Percentiles rank a stretch among this genome's conserved stretches.
Evolutionary conservation across 495 filamentous ascomycete species (phyloP).

Genomic region (Symbiotaphrina buchneri): DNA sequence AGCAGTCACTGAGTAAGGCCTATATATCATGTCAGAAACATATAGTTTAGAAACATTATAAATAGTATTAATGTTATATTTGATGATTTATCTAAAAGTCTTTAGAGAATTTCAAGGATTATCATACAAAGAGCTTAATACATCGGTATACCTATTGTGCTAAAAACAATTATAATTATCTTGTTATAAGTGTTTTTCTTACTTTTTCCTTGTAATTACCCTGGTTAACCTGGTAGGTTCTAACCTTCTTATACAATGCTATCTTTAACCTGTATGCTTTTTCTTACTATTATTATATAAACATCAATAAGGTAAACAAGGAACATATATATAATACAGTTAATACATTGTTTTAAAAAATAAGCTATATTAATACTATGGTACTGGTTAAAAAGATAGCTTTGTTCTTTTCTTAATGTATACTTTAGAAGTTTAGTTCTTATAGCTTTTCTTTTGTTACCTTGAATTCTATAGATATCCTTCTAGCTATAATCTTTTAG

Average conservation of each 20-base stretch:
- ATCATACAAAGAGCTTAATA: not conserved
- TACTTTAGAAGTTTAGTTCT: not conserved
- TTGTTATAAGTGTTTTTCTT: not conserved
- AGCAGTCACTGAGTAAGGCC: no score
- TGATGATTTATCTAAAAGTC: not conserved
- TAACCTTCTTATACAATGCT: not conserved
- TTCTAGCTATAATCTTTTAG: no score
- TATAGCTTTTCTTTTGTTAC: not conserved
- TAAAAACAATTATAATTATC: not conserved
- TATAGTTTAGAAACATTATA: not conserved
- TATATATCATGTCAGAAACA: no score
- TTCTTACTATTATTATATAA: not conserved
- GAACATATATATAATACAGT: no score
- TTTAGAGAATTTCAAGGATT: not conserved
- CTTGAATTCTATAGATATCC: not conserved
- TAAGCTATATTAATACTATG: no score
- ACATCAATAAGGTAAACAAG: not conserved
- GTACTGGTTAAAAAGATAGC: not conserved
- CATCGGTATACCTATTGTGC: not conserved
- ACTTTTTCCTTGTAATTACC: not conserved
- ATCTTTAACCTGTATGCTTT: not conserved
- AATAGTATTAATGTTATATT: not conserved
- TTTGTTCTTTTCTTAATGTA: not conserved
- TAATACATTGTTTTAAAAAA: no score
- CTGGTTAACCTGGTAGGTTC: not conserved